Percentiles rank a stretch among this genome's conserved stretches.
Evolutionary conservation across 805 yeast species (phyloP).

Genomic region (Sungouiozyma ichnusensis): DNA sequence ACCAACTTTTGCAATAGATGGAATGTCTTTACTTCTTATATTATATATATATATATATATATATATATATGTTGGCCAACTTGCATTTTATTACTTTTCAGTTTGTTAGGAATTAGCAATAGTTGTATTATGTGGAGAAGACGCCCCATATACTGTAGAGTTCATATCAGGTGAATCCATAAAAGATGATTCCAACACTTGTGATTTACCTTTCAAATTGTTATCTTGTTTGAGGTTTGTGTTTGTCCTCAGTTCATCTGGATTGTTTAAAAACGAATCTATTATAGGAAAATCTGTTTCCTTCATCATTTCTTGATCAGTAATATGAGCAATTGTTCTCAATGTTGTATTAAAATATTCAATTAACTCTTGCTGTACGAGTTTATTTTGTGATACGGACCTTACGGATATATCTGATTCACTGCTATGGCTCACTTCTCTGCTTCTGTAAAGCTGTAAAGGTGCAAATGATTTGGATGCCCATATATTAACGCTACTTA

Average conservation of each 20-base stretch:
- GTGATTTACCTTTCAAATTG: not conserved
- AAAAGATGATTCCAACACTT: slow-evolving; percentile 2
- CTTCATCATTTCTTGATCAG: slow-evolving; percentile 1
- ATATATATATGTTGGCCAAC: not conserved
- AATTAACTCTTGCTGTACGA: slow-evolving; percentile 20
- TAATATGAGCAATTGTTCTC: slow-evolving; percentile 1
- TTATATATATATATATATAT: not conserved
- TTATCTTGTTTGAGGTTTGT: not conserved
- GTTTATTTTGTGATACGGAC: slow-evolving; percentile 20
- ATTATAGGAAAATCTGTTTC: slow-evolving; percentile 5
- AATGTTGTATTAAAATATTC: slow-evolving; percentile 21
- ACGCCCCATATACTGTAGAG: slow-evolving; percentile 5
- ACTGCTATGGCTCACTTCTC: slow-evolving; percentile 5
- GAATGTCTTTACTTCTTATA: not conserved
- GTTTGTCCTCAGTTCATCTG: slow-evolving; percentile 2
- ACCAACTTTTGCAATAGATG: slow-evolving; percentile 41
- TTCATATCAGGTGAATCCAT: slow-evolving; percentile 8
- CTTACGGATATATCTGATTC: slow-evolving; percentile 16
- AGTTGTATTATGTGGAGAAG: not conserved
- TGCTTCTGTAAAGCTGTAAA: slow-evolving; percentile 5
- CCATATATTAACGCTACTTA: slow-evolving; percentile 34
- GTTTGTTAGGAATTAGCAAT: not conserved
- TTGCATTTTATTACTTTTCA: not conserved
- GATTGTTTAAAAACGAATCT: slow-evolving; percentile 6
- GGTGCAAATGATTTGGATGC: slow-evolving; percentile 10